Evolutionary conservation across 768 basidiomycete genomes (phyloP), one percentile per base, ranked within the genome.

Genomic region (Suillus alpinus): DNA sequence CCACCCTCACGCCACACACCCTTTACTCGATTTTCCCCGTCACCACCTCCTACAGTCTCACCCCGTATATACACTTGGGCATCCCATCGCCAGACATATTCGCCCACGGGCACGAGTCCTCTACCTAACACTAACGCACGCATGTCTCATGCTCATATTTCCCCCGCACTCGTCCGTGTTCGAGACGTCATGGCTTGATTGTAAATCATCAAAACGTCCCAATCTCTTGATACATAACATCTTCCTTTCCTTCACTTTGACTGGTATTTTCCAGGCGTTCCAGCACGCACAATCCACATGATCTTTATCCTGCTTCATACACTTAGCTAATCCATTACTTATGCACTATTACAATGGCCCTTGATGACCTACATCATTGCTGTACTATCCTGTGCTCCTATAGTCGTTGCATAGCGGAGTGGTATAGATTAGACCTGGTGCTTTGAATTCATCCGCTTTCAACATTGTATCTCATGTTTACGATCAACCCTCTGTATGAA

Each of bases 51-150:
- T 0, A 72, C 82, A 6, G 80, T 81, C 56, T 83, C 86, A 1
- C 86, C 86, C 8, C 78, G 83, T 43, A 74, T 86, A 34, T 86
- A 86, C 68, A 74, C 80, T 1, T 87, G 86, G 86, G 63, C 74
- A n/a, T 20, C 71, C 72, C 58, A 66, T 69, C 57, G 68, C 68
- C 60, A 75, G 71, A 43, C 56, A 62, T 31, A 78, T 76, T 49
- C 83, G 75, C 62, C 73, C 63, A 58, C 71, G 26, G 76, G 78
- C n/a, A 37, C 43, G 20, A 66, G 75, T 13, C 86, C 84, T 7
- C 78, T 88, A 57, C 81, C 83, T 56, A 88, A 87, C 67, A 80
- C 81, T 47, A 76, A 70, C 56, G 86, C 85, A 9, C 83, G 86
- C 66, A 78, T 83, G 71, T 86, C 86, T 23, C 81, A 82, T 43